Base-by-base conservation (phyloP, 345 rosid species). In the Hypericum androsaemum region DNA sequence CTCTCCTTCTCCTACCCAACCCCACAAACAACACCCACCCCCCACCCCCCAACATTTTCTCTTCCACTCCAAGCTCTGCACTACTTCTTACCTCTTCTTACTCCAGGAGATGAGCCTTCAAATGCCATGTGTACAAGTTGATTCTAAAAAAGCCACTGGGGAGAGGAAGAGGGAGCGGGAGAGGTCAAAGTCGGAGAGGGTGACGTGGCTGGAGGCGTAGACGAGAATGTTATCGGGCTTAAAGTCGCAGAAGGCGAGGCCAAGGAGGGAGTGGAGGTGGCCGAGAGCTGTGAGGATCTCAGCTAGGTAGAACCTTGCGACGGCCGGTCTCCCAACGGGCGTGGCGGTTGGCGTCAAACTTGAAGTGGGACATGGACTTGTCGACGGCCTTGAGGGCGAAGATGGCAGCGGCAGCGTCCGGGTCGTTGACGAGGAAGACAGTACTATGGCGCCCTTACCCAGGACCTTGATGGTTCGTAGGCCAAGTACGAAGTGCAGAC, bases 181-280 rank as follows among this genome's bases (percentile, higher is more conserved):
- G 46, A 90, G 95, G 67, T 90, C 98, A 64, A 90, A 90, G 69
- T 90, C 98, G 39, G 98, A 84, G 54, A 90, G 84, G 10, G 88
- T 87, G 43, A 81, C 77, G 71, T 90, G 98, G 61, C 98, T 96
- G 3, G 92, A 74, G 10, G 67, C 74, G 63, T 82, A 96, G 28
- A 90, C 64, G 35, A 90, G 72, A 37, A 87, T 60, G 71, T 90
- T 90, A 55, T 90, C 98, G 0, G 98, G 98, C 81, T 90, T 90
- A 13, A 90, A 67, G 64, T 90, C 98, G 38, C 96, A 73, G 69
- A 80, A 90, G 15, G 71, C 96, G 45, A 87, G 71, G 40, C 95
- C 96, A 72, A 67, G 65, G 62, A 1, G 32, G 32, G 61, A 51
- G 47, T 90, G 98, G 45, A 90, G 94, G 52, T 80, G 87, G 38